phyloP scores from a whole-genome alignment of 768 basidiomycete species.

The Polyporus arcularius region DNA sequence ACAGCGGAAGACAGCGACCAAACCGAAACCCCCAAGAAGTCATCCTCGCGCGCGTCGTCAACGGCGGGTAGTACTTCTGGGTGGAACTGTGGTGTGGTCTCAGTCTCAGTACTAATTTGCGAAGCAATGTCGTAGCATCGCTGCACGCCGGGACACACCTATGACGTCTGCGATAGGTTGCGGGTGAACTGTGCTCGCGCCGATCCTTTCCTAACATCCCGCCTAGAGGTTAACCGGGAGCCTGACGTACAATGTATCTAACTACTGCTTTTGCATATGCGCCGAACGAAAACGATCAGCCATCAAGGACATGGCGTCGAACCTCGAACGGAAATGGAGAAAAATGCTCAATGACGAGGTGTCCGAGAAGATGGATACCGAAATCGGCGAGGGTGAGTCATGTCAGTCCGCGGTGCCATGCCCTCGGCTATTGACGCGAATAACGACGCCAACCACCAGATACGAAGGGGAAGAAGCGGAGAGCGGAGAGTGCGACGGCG shows the following conservation, averaged over 20 bases:
- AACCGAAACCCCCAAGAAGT: too few relatives aligned
- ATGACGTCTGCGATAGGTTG: too few relatives aligned
- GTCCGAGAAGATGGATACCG: constrained; percentile 37
- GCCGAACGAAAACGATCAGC: constrained; percentile 51
- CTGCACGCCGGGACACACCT: too few relatives aligned
- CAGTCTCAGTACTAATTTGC: too few relatives aligned
- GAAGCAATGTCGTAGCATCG: too few relatives aligned
- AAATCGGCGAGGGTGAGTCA: constrained; percentile 70
- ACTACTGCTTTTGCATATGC: constrained; percentile 50
- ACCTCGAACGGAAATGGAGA: constrained; percentile 85
- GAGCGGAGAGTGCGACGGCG: constrained; percentile 53
- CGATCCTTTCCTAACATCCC: constrained; percentile 7
- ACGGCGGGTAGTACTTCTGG: too few relatives aligned
- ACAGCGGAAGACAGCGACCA: too few relatives aligned
- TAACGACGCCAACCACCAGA: constrained; percentile 38
- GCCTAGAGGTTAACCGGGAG: constrained; percentile 7
- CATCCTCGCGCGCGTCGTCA: too few relatives aligned
- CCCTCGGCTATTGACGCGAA: constrained; percentile 28
- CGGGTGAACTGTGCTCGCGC: not conserved
- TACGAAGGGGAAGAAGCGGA: constrained; percentile 72
- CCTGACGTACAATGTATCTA: constrained; percentile 57
- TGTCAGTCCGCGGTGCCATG: constrained; percentile 42
- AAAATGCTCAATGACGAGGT: constrained; percentile 54
- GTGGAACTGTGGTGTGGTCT: too few relatives aligned
- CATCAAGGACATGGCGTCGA: constrained; percentile 92